Base-by-base conservation (phyloP, 2,329 filamentous ascomycete species). In the Akanthomyces uredinophilus region DNA sequence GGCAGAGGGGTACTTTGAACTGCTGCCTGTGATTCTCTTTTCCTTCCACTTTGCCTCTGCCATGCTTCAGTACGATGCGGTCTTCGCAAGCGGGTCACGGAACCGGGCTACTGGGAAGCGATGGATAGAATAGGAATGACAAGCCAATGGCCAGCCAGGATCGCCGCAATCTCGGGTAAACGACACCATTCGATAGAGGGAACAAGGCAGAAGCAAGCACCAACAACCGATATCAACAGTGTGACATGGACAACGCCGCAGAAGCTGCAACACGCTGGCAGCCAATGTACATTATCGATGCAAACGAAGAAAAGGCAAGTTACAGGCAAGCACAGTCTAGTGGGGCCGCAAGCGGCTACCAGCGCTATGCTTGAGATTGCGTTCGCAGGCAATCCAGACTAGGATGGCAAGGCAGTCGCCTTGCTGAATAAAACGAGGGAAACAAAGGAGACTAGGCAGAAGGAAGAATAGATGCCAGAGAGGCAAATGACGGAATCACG, bases 251-350 rank as follows among this genome's bases (percentile, higher is more conserved):
- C 29, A 32, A 35, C 32, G 32, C 32, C 32, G 32, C 32, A 35
- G 7, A 10, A 35, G 11, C 5, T 10, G 8, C 4, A 46, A 55
- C 7, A 44, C 1, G 4, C 52, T 27, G 20, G 10, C 22, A 32
- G 16, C 20, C 5, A 43, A 55, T 18, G 47, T 4, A 35, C 11
- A 32, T 6, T 50, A 27, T 20, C 8, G 24, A 32, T 50, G 32
- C 16, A n/a, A 50, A 6, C 24, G 14, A 37, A 11, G 27, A 29
- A 29, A 50, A 50, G 55, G 29, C 29, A 57, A 57, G 43, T 47
- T 50, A 49, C 57, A 37, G 47, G n/a, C 43, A 51, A n/a, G 14
- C 47, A 7, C n/a, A 52, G n/a, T 52, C 51, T 60, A n/a, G 47
- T 51, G 35, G 57, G 27, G 47, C 47, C 37, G n/a, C 22, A 51